Evolutionary conservation across 331 rosid genomes (phyloP), one percentile per base, ranked within the genome.

Genomic region (Acacia concinna): DNA sequence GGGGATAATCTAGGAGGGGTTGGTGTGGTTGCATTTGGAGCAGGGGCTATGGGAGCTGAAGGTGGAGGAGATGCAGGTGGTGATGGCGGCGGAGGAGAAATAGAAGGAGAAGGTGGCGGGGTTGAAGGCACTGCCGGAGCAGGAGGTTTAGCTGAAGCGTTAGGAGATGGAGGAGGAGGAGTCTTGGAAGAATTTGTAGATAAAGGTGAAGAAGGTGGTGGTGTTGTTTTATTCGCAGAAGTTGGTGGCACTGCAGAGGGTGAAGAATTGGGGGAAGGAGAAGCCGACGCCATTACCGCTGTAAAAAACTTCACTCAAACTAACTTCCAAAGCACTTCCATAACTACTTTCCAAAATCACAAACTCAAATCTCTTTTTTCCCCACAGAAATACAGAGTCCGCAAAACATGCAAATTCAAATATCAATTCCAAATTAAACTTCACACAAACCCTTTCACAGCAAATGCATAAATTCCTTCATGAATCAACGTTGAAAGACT

Each of bases 211-310:
- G 88, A 67, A 60, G 86, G 47, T 30, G 89, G 59, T 28, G 86
- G 73, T 52, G 86, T 74, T 78, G 81, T 34, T 57, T 77, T 79
- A 76, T 18, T 60, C 65, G 73, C 32, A 59, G 89, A 82, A 54
- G 85, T 37, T 25, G 94, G 91, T 46, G 98, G 86, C 82, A 76
- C 78, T 25, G 88, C 93, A 63, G 90, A 81, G 40, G 93, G 93
- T 11, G 97, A 85, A 81, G 90, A 83, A 81, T 85, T 88, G 23
- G 97, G 96, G 71, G 97, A 84, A 84, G 97, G 71, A 6, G 71
- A 67, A 35, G 49, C 9, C 20, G 52, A 69, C 27, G 74, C 88
- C 99, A 95, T 68, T 68, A 23, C 87, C 76, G 68, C 82, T 62
- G 23, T 62, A 62, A 27, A 43, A 84, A 74, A 83, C 82, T 83